phyloP scores from a whole-genome alignment of 495 filamentous ascomycete genomes.

The Penicillium roqueforti region DNA sequence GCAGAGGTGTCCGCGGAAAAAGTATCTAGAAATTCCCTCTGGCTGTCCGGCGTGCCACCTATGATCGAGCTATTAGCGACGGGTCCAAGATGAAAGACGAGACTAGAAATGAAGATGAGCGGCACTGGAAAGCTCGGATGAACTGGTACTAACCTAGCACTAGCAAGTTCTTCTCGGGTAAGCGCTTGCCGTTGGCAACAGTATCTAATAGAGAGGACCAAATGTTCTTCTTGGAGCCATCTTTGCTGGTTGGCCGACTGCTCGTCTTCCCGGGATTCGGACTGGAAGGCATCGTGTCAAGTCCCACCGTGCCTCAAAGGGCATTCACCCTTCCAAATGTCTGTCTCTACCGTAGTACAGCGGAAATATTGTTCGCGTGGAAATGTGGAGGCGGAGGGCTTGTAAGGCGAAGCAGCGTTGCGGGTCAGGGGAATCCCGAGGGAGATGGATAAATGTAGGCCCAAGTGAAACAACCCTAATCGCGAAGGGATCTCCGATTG shows the following conservation, averaged over 20 bases:
- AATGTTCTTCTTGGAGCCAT: constrained; percentile 80
- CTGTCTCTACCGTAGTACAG: constrained; percentile 4
- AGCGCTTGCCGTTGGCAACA: constrained; percentile 82
- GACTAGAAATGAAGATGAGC: neutral
- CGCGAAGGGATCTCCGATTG: neutral
- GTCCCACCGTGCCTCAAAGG: constrained; percentile 35
- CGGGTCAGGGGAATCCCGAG: constrained; percentile 24
- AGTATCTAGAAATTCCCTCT: constrained; percentile 84
- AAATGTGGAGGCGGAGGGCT: constrained; percentile 6
- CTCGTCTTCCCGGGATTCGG: constrained; percentile 38
- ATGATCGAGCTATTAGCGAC: constrained; percentile 20
- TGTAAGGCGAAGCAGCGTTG: constrained; percentile 9
- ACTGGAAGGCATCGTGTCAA: constrained; percentile 42
- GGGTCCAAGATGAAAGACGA: constrained; percentile 1
- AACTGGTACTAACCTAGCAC: constrained; percentile 60
- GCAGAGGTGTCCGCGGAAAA: constrained; percentile 59
- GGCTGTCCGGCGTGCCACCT: constrained; percentile 86
- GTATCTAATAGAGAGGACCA: constrained; percentile 92
- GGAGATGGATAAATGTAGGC: neutral
- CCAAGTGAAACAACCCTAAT: neutral
- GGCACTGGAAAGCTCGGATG: constrained; percentile 3
- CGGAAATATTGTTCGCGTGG: constrained; percentile 5
- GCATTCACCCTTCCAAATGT: constrained; percentile 35
- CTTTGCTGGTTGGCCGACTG: constrained; percentile 59
- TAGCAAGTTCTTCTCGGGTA: constrained; percentile 89